Percentiles rank a stretch among this genome's conserved stretches.
These are phyloP conservation scores for Neurospora terricola DNA, from an alignment of 495 filamentous ascomycete genomes.

Conservation along the genomic window DNA sequence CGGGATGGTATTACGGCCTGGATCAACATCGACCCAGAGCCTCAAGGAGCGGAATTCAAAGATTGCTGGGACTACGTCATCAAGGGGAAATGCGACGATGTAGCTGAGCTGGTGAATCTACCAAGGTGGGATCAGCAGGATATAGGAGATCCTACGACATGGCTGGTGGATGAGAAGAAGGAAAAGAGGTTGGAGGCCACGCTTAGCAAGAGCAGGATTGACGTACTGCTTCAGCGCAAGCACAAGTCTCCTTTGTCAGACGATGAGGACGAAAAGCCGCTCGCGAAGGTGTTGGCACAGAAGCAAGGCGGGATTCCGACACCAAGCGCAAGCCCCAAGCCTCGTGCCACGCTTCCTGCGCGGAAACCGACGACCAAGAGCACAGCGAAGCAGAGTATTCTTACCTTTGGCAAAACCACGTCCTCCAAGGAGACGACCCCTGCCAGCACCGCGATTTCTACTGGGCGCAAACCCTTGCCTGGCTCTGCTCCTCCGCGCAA, in stretches of 20 bases:
- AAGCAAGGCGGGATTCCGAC: conserved; percentile 47
- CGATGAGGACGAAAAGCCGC: conserved; percentile 9
- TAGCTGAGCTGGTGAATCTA: conserved; percentile 64
- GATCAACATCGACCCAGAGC: conserved; percentile 83
- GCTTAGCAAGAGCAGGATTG: conserved; percentile 26
- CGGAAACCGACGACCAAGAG: conserved; percentile 17
- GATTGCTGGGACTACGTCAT: conserved; percentile 89
- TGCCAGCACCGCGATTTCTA: not conserved
- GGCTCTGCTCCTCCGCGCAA: conserved; percentile 18
- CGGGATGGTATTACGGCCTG: conserved; percentile 87
- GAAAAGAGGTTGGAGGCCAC: conserved; percentile 20
- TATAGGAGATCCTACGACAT: conserved; percentile 24
- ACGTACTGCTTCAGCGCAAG: conserved; percentile 28
- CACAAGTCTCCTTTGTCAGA: conserved; percentile 15
- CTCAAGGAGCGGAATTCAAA: conserved; percentile 73
- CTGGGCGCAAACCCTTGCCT: conserved; percentile 13
- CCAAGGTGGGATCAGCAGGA: conserved; percentile 63
- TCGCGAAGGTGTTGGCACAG: conserved; percentile 11
- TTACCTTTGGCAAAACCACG: conserved; percentile 15
- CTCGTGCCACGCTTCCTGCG: conserved; percentile 35
- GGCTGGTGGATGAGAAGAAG: conserved; percentile 32
- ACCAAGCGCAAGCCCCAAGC: conserved; percentile 48
- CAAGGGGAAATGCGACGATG: conserved; percentile 75
- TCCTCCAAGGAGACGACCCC: conserved; percentile 8
- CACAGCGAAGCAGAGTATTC: conserved; percentile 30